Evolutionary conservation across 306 rosid species (phyloP), one percentile per base, ranked within the genome.

Genomic region (Biancaea sappan): DNA sequence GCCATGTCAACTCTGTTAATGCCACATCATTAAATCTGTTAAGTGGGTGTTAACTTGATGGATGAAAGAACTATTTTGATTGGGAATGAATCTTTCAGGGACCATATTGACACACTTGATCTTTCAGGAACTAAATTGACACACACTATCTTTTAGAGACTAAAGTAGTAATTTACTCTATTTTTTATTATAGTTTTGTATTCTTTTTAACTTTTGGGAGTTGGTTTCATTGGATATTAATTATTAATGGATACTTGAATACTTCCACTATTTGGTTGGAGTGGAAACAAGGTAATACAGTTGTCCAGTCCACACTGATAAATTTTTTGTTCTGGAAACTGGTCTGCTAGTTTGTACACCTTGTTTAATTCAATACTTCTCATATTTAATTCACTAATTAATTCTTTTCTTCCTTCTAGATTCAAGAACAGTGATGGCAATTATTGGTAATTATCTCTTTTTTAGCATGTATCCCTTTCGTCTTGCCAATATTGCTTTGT

Each of bases 401-500:
- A 25, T 66, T 35, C 15, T 41, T 24, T 26, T 8, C 21, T 47
- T 75, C 76, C 53, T 82, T 69, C 28, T 81, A 94, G 97, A 91
- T 90, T 94, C 98, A 32, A 90, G 98, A 87, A 94, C 97, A 31
- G 98, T 91, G 84, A 94, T 94, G 97, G 96, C 98, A 71, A 84
- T 94, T 84, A 89, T 94, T 14, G 98, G 98, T 91, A 79, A 84
- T 82, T 37, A 25, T 64, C 54, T 81, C 71, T 67, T 77, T 67
- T 77, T 71, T 32, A 22, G 3, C 43, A 5, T 54, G 11, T 37
- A 53, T 11, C 1, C 5, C 10, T 44, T 40, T 69, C 28, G 21
- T 46, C 41, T 16, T 11, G 32, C 44, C 43, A 38, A 26, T 34
- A 48, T 60, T 38, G 59, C 71, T 41, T 54, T 79, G 66, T n/a